Percentiles rank a stretch among this genome's conserved stretches.
These are phyloP conservation scores for Neurospora sp. DNA, from an alignment of 495 filamentous ascomycete genomes.

Conservation along the genomic window DNA sequence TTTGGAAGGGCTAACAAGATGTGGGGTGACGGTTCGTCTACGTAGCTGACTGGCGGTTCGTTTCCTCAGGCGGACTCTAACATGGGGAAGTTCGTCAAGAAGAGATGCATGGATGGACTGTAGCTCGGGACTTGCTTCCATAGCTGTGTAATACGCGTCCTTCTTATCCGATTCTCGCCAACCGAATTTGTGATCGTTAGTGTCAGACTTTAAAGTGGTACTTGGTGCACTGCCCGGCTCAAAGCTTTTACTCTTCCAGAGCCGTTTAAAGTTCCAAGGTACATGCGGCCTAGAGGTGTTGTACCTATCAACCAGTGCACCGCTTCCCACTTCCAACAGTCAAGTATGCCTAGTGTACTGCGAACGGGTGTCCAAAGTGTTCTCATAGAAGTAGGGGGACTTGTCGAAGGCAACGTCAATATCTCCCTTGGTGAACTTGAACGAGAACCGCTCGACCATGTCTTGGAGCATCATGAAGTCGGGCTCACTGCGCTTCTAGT, in stretches of 20 bases:
- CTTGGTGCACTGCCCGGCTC: neutral
- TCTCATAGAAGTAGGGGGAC: slow-evolving; percentile 65
- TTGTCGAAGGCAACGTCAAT: slow-evolving; percentile 71
- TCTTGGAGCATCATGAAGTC: slow-evolving; percentile 63
- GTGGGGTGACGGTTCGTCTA: neutral
- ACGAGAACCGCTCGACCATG: slow-evolving; percentile 61
- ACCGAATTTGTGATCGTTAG: neutral
- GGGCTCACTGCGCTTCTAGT: slow-evolving; percentile 29
- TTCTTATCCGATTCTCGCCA: too few species aligned
- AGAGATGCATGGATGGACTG: neutral
- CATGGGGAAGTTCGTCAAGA: neutral
- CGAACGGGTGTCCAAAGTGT: slow-evolving; percentile 37
- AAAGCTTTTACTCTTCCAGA: neutral
- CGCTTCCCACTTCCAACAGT: neutral
- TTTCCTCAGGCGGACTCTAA: neutral
- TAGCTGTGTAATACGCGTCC: neutral
- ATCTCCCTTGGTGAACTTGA: slow-evolving; percentile 82
- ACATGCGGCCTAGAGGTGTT: neutral
- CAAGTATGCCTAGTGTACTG: neutral
- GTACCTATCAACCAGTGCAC: neutral
- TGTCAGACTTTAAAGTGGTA: neutral
- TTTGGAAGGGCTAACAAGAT: slow-evolving; percentile 4
- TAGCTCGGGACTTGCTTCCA: neutral
- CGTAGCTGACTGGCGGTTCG: neutral
- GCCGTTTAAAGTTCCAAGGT: neutral